These are phyloP conservation scores for Penicillium goetzii DNA, from an alignment of 495 filamentous ascomycete species.

Conservation along the genomic window DNA sequence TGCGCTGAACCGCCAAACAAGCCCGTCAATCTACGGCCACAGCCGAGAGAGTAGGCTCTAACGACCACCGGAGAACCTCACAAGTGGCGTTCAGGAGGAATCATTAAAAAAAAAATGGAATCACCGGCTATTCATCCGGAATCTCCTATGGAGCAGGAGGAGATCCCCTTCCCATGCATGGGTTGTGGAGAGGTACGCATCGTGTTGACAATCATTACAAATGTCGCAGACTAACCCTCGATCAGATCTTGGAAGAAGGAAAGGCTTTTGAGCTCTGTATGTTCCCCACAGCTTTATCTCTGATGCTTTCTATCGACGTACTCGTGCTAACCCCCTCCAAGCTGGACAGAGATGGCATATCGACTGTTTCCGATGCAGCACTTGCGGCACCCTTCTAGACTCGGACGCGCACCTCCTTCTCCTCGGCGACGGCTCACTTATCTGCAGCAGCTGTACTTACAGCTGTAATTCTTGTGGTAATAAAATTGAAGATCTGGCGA, in stretches of 20 bases:
- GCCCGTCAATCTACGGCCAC: neutral
- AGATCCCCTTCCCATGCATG: constrained; percentile 89
- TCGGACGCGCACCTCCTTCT: constrained; percentile 97
- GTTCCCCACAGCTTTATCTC: constrained; percentile 34
- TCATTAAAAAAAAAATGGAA: constrained; percentile 40
- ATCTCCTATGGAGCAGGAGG: constrained; percentile 83
- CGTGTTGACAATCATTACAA: neutral
- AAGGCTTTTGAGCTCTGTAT: constrained; percentile 98
- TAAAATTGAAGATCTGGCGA: constrained; percentile 98
- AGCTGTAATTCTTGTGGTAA: constrained; percentile 96
- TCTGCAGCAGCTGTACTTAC: constrained; percentile 99
- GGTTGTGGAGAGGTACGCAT: constrained; percentile 88
- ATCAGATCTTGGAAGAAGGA: constrained; percentile 92
- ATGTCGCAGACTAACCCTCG: constrained; percentile 22
- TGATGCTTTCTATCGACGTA: constrained; percentile 3
- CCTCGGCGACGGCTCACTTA: constrained; percentile 95
- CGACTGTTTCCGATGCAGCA: constrained; percentile 98
- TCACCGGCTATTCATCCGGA: constrained; percentile 66
- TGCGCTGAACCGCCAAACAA: neutral
- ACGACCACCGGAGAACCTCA: neutral
- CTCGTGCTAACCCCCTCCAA: constrained; percentile 41
- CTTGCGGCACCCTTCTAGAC: constrained; percentile 91
- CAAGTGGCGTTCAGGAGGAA: constrained; percentile 10
- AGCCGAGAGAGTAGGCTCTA: neutral
- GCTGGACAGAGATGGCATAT: constrained; percentile 99